These are phyloP conservation scores for Lipomyces yamanashiensis DNA, from an alignment of 805 yeast species.

Conservation along the genomic window DNA sequence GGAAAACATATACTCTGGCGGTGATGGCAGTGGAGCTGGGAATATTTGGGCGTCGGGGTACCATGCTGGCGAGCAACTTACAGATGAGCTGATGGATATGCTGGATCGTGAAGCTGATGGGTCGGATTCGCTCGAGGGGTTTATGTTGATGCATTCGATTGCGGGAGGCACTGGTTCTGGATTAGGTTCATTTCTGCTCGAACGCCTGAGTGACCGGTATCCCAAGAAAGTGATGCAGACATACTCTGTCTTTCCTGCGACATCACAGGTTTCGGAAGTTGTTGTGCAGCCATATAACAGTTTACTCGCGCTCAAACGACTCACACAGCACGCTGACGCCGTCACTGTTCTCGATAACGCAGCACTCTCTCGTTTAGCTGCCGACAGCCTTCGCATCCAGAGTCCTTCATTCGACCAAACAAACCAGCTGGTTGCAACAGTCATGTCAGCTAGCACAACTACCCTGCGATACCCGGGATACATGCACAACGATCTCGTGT, in stretches of 20 bases:
- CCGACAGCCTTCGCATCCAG: conserved; percentile 58
- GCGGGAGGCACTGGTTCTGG: conserved; percentile 99
- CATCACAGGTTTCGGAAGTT: conserved; percentile 86
- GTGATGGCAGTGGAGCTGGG: conserved; percentile 92
- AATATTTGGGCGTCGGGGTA: conserved; percentile 96
- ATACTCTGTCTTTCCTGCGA: conserved; percentile 81
- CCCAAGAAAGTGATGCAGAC: conserved; percentile 84
- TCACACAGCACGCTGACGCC: conserved; percentile 84
- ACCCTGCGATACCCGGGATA: conserved; percentile 90
- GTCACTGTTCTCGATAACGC: conserved; percentile 90
- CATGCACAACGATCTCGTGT: conserved; percentile 82
- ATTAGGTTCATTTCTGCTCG: conserved; percentile 81
- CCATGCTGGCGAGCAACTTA: conserved; percentile 66
- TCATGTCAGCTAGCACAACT: conserved; percentile 82
- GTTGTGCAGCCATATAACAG: conserved; percentile 98
- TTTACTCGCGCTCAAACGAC: conserved; percentile 75
- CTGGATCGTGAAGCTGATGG: conserved; percentile 88
- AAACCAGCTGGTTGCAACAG: conserved; percentile 83
- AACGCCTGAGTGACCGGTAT: conserved; percentile 76
- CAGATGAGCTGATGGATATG: conserved; percentile 78
- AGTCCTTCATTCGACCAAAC: conserved; percentile 76
- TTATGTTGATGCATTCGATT: conserved; percentile 88
- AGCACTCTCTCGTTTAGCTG: conserved; percentile 75
- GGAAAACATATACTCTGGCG: conserved; percentile 74
- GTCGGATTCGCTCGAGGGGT: conserved; percentile 86